phyloP scores from a whole-genome alignment of 2,329 filamentous ascomycete species.

The Chalaropsis thielavioides region DNA sequence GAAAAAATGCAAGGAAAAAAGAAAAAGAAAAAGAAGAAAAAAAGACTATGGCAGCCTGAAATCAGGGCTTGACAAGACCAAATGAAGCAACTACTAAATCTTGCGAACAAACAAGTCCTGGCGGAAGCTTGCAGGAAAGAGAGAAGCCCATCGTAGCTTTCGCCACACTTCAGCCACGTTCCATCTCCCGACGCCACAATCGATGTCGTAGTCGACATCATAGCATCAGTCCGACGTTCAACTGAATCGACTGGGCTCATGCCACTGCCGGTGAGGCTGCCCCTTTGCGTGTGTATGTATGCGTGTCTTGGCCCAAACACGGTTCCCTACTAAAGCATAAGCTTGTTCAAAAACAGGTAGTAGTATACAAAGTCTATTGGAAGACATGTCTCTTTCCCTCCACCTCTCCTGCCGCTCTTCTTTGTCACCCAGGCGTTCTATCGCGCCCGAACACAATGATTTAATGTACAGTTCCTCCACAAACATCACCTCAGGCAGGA shows the following conservation, averaged over 20 bases:
- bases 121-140: background rate
- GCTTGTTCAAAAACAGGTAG: constrained; percentile 1
- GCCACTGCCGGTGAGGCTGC: no score
- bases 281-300: background rate
- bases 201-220: no score
- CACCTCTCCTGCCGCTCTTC: background rate
- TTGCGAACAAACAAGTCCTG: background rate
- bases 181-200: no score
- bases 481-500: background rate
- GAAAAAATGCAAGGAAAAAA: no score
- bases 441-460: background rate
- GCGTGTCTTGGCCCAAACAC: background rate
- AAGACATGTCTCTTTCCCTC: background rate
- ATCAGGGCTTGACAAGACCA: background rate
- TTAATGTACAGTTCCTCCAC: constrained; percentile 11
- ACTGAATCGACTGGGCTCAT: background rate
- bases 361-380: constrained; percentile 15
- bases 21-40: background rate
- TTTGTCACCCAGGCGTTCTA: background rate
- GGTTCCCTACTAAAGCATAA: background rate
- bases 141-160: background rate
- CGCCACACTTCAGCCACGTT: background rate
- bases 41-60: background rate
- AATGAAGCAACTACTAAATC: background rate
- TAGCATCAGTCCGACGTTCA: background rate